Conservation (phyloP, 345 rosid genomes). For the Pistacia integerrima region DNA sequence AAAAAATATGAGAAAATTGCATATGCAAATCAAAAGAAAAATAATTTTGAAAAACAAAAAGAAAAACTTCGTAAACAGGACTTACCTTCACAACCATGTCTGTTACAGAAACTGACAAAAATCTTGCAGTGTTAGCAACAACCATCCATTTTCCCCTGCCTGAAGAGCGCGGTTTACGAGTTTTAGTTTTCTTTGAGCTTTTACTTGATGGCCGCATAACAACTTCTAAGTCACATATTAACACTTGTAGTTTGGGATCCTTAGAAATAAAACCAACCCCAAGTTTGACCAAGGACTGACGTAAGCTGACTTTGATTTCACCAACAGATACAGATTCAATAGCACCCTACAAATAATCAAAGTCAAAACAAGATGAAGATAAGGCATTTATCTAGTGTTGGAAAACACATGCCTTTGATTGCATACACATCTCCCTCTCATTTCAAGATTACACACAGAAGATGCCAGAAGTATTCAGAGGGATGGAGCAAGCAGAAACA, state of each 20-base stretch:
- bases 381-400: conserved; percentile 6
- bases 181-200: conserved; percentile 53
- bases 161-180: conserved; percentile 49
- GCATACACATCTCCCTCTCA: conserved; percentile 1
- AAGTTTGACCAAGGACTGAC: conserved; percentile 91
- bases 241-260: conserved; percentile 87
- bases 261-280: conserved; percentile 88
- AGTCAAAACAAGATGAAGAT: conserved; percentile 17
- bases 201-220: conserved; percentile 72
- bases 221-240: conserved; percentile 83
- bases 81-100: conserved; percentile 87
- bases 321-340: conserved; percentile 88
- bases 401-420: not conserved
- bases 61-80: conserved; percentile 5
- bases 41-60: not conserved
- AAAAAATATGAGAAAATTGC: too few species aligned
- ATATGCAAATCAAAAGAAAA: not conserved
- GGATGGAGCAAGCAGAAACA: too few species aligned
- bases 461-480: not conserved
- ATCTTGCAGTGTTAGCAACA: conserved; percentile 84
- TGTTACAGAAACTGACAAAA: conserved; percentile 81
- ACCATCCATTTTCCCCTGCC: conserved; percentile 96
- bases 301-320: conserved; percentile 86
- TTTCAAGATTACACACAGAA: not conserved
- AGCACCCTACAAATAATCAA: conserved; percentile 73